Evolutionary conservation across 306 rosid genomes (phyloP), one percentile per base, ranked within the genome.

Genomic region (Quillaja saponaria): DNA sequence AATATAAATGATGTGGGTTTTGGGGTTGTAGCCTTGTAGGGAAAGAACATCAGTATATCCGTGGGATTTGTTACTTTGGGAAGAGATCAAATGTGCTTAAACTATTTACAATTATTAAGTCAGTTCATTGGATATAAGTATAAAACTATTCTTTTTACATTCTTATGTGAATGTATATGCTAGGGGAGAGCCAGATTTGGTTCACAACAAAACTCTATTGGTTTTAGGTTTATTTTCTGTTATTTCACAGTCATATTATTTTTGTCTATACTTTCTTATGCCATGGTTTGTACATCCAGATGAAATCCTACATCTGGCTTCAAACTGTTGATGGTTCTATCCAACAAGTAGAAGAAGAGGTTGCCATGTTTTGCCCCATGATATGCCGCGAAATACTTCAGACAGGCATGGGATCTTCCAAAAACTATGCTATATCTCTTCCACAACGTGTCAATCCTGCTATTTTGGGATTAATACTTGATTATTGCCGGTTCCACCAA

Each of bases 301-400:
- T 90, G 95, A 87, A 85, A 72, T 81, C 95, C 58, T 87, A 81
- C 76, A 82, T 90, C 70, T 90, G 97, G 95, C 77, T 90, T 73
- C 90, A 90, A 76, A 90, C 90, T 65, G 81, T 71, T 25, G 97
- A 87, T 63, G 97, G 95, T 72, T 87, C 95, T 49, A 79, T 82
- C 71, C 95, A 90, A 78, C 90, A 90, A 90, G 90, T 90, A 57
- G 92, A 90, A 74, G 85, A 90, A 75, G 95, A 85, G 75, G 90
- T 87, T 66, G 97, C 97, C 13, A 81, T 87, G 95, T 87, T 90
- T 77, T 90, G 92, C 82, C 97, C 97, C 9, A 79, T 84, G 95
- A 90, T 90, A 63, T 84, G 88, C 56, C 85, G 73, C 54, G 97
- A 90, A 77, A 68, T 85, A 75, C 73, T 87, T 67, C 90, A 87